Base-by-base conservation (phyloP, 257 asterid species). In the Gentiana straminea region DNA sequence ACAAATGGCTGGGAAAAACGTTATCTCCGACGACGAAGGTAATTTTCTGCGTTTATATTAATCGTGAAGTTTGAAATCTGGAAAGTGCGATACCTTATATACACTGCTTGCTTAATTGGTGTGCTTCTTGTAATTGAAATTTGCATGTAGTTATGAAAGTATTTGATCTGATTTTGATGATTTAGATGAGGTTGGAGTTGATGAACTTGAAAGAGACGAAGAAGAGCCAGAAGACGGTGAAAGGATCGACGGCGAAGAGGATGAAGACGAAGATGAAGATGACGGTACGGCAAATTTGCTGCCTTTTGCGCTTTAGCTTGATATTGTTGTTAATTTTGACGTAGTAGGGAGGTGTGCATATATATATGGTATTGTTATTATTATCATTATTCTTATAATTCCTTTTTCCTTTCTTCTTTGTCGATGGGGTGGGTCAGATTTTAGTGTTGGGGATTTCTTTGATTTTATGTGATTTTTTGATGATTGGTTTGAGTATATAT, bases 21-120 rank as follows among this genome's bases (percentile, higher is more conserved):
- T 86, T 68, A 77, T 86, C 60, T 81, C 94, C 51, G 95, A 89
- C 54, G 96, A 85, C 61, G 95, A 85, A 75, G 96, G 96, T 84
- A 65, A 9, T 33, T 7, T n/a, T 10, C 13, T 53, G 8, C 35
- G n/a, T 54, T 39, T 5, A 51, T 0, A 11, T 1, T 13, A 1
- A 4, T 13, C 45, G 7, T 35, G 2, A 11, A 11, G 24, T 4
- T 7, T n/a, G 34, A 33, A 24, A 33, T 8, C 6, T 24, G 24
- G 24, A 41, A 7, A 49, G 32, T 41, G 54, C 3, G 35, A 1
- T 6, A 5, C 34, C 37, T 32, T 9, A n/a, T 24, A 11, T 48
- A n/a, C 24, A 24, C 8, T 41, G 46, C 9, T 41, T 41, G 8
- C 46, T 41, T 57, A 36, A 32, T 32, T 35, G 53, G 2, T 3